Evolutionary conservation across 2,329 filamentous ascomycete species (phyloP).

Genomic region (Chrysosporium keratinophilum): DNA sequence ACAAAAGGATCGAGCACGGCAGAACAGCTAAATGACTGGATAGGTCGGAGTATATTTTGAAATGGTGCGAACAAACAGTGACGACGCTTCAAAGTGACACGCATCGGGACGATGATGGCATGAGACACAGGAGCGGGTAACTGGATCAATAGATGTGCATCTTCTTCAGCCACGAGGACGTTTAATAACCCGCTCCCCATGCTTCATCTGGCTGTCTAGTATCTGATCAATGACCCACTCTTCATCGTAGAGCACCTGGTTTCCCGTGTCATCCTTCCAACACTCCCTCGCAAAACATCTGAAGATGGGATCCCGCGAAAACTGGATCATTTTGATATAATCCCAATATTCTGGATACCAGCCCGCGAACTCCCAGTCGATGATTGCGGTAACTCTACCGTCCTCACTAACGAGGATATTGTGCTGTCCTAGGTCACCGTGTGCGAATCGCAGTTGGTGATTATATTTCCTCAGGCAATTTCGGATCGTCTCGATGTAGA

Average conservation of each 20-base stretch:
- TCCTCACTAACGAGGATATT: slow-evolving; percentile 21
- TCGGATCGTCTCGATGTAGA: no score
- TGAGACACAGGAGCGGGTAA: no score
- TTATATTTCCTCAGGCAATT: no score
- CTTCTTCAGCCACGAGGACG: no score
- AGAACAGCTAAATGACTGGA: no score
- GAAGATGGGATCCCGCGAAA: slow-evolving; percentile 13
- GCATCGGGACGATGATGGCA: no score
- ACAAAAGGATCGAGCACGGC: no score
- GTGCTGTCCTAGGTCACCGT: slow-evolving; percentile 23
- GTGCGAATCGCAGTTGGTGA: slow-evolving; percentile 24
- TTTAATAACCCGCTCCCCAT: slow-evolving; percentile 15
- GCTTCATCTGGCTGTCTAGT: slow-evolving; percentile 12
- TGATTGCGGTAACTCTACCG: slow-evolving; percentile 18
- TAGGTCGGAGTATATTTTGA: no score
- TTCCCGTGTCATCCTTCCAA: slow-evolving; percentile 13
- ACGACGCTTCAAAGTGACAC: no score
- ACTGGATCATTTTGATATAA: slow-evolving; percentile 21
- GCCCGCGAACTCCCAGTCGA: slow-evolving; percentile 32
- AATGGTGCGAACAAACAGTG: no score
- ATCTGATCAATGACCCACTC: slow-evolving; percentile 14
- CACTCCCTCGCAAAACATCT: slow-evolving; percentile 14
- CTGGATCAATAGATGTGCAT: no score
- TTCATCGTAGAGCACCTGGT: slow-evolving; percentile 11
- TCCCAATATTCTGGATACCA: slow-evolving; percentile 35